These are phyloP conservation scores for Groenewaldozyma sp. DNA, from an alignment of 1,139 yeast species.

Conservation along the genomic window DNA sequence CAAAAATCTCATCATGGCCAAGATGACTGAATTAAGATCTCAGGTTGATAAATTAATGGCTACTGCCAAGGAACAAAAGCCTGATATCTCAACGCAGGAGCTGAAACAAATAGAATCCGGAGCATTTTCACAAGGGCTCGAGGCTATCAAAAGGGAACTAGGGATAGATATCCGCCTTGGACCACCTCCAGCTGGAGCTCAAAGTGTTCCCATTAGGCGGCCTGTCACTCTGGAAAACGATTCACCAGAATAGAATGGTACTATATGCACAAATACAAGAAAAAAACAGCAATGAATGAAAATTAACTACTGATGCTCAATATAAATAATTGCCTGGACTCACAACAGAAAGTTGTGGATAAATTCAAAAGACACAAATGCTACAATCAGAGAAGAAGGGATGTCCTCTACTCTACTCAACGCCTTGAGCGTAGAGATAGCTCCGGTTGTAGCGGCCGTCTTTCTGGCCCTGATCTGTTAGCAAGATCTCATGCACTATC, in stretches of 20 bases:
- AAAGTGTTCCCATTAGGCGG: constrained; percentile 15
- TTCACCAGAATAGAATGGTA: no score
- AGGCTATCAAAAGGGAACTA: constrained; percentile 8
- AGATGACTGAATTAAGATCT: constrained; percentile 9
- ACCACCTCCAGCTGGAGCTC: constrained; percentile 7
- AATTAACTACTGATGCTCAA: no score
- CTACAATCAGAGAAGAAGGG: no score
- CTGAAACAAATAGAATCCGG: constrained; percentile 7
- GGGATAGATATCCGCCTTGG: constrained; percentile 1
- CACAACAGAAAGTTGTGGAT: no score
- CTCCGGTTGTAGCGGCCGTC: constrained; percentile 15
- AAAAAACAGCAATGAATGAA: no score
- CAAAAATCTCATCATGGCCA: constrained; percentile 8
- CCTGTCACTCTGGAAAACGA: no score
- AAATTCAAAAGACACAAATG: no score
- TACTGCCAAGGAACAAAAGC: constrained; percentile 7
- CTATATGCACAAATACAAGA: no score
- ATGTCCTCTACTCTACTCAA: no score
- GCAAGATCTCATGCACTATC: constrained; percentile 24
- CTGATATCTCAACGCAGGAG: constrained; percentile 7
- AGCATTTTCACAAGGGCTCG: constrained; percentile 9
- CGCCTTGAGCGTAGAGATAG: no score
- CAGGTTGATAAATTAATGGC: constrained; percentile 7
- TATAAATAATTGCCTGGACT: no score
- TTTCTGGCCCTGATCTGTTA: constrained; percentile 16